These are phyloP conservation scores for Colletotrichum filicis DNA, from an alignment of 2,329 filamentous ascomycete species.

Conservation along the genomic window DNA sequence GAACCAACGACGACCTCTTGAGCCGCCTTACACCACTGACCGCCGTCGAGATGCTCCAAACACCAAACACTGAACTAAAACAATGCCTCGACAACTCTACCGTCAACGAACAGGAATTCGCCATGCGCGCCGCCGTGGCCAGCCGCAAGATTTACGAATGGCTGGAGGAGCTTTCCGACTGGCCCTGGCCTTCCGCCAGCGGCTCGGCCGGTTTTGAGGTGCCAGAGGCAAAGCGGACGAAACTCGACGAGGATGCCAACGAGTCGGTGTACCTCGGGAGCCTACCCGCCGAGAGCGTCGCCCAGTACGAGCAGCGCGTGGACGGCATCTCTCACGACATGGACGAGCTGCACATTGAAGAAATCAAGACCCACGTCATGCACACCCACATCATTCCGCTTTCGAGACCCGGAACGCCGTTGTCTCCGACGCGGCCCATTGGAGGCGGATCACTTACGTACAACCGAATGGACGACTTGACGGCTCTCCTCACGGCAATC, in stretches of 20 bases:
- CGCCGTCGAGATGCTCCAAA: conserved; percentile 69
- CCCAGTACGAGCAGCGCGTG: conserved; percentile 76
- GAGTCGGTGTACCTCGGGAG: conserved; percentile 72
- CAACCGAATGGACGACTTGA: conserved; percentile 86
- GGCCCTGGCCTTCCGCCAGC: conserved; percentile 65
- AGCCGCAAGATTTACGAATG: conserved; percentile 79
- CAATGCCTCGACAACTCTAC: conserved; percentile 72
- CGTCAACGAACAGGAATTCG: conserved; percentile 75
- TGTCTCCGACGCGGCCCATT: conserved; percentile 53
- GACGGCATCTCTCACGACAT: conserved; percentile 78
- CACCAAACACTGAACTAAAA: conserved; percentile 63
- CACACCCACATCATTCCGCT: conserved; percentile 78
- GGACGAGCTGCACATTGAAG: conserved; percentile 80
- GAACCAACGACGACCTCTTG: conserved; percentile 67
- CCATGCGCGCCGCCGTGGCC: conserved; percentile 74
- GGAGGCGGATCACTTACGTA: conserved; percentile 61
- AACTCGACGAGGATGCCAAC: conserved; percentile 42
- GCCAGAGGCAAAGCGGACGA: conserved; percentile 54
- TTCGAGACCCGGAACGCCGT: conserved; percentile 62
- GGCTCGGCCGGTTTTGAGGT: conserved; percentile 66
- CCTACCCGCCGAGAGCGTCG: conserved; percentile 72
- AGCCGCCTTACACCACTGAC: conserved; percentile 69
- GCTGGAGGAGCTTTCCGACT: conserved; percentile 73
- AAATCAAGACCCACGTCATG: conserved; percentile 89
- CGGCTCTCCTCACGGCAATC: conserved; percentile 89